Percentiles rank a stretch among this genome's conserved stretches.
Conservation (phyloP, 768 basidiomycete species). For the Boletus rubroflammeus region DNA sequence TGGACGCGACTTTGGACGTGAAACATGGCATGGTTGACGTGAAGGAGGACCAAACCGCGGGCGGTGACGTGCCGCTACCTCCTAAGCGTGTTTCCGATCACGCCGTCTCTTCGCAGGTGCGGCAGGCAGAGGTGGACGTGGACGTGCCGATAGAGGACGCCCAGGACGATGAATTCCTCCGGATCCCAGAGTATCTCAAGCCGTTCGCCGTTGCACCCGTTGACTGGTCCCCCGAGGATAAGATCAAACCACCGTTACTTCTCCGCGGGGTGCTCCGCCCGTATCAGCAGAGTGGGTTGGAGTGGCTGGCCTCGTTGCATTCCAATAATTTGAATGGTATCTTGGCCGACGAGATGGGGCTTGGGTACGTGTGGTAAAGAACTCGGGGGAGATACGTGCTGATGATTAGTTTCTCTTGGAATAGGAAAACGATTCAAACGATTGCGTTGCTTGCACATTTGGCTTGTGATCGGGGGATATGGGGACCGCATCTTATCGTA, state of each 20-base stretch:
- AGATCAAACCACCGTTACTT: constrained; percentile 64
- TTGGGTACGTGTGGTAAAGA: constrained; percentile 58
- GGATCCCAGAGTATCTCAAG: constrained; percentile 53
- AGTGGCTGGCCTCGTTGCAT: constrained; percentile 91
- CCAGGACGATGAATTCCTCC: constrained; percentile 33
- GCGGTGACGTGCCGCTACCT: background rate
- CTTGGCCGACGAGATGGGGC: constrained; percentile 91
- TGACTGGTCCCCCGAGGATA: constrained; percentile 57
- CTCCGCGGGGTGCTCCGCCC: constrained; percentile 86
- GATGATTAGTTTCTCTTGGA: background rate
- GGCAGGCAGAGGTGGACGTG: background rate
- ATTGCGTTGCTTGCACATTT: constrained; percentile 92
- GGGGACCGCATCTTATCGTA: constrained; percentile 89
- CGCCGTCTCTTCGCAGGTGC: background rate
- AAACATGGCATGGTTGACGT: background rate
- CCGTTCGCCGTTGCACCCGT: constrained; percentile 71
- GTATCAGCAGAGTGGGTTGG: constrained; percentile 89
- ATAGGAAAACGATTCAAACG: constrained; percentile 93
- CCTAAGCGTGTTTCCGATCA: background rate
- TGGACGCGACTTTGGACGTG: background rate
- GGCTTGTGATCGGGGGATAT: constrained; percentile 84
- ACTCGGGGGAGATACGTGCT: background rate
- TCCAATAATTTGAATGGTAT: constrained; percentile 78
- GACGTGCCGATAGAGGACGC: constrained; percentile 37
- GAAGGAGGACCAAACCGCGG: background rate